Percentiles rank a stretch among this genome's conserved stretches.
phyloP scores from a whole-genome alignment of 2,329 filamentous ascomycete genomes.

The Penicillium sp. region DNA sequence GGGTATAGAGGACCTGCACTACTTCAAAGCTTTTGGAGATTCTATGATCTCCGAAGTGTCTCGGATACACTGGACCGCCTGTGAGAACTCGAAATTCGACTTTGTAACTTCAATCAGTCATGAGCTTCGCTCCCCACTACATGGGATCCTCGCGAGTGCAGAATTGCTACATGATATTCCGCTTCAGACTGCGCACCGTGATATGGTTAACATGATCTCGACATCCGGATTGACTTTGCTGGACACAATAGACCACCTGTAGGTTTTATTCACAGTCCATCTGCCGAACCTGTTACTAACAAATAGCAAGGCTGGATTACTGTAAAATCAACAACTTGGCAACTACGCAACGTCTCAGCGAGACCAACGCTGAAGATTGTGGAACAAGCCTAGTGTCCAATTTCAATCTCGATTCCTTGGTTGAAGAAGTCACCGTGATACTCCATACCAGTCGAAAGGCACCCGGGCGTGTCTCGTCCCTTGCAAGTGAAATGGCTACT shows the following conservation, averaged over 20 bases:
- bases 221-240: constrained; percentile 45
- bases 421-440: constrained; percentile 26
- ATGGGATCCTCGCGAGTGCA: constrained; percentile 42
- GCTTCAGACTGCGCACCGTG: constrained; percentile 34
- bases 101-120: constrained; percentile 48
- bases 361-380: constrained; percentile 7
- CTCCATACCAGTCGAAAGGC: constrained; percentile 24
- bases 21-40: constrained; percentile 30
- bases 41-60: constrained; percentile 30
- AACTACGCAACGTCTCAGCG: neutral
- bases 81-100: constrained; percentile 44
- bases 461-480: constrained; percentile 7
- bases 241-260: constrained; percentile 40
- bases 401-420: constrained; percentile 27
- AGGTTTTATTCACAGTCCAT: neutral
- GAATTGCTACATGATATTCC: constrained; percentile 44
- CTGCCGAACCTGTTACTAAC: constrained; percentile 1
- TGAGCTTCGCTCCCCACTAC: constrained; percentile 43
- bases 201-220: constrained; percentile 42
- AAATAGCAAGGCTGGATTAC: constrained; percentile 23
- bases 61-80: constrained; percentile 26
- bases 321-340: constrained; percentile 30
- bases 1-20: constrained; percentile 25
- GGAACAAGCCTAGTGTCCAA: constrained; percentile 22
- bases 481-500: constrained; percentile 7